Percentiles rank a stretch among this genome's conserved stretches.
These are phyloP conservation scores for Solioccasus polychromus DNA, from an alignment of 768 basidiomycete genomes.

Conservation along the genomic window DNA sequence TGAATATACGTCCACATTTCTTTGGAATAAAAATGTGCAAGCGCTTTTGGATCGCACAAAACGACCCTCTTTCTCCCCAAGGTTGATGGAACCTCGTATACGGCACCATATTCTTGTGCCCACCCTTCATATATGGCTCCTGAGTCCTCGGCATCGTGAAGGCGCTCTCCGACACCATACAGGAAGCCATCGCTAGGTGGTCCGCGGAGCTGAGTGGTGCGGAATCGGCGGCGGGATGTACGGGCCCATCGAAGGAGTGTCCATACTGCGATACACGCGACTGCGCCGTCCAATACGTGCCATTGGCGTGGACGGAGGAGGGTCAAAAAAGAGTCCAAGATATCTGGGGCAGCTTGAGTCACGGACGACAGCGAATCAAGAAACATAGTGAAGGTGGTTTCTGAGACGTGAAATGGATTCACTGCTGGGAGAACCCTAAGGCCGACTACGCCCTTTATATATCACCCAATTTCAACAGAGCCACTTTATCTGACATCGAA, in stretches of 20 bases:
- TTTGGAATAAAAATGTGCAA: constrained; percentile 3
- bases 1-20: constrained; percentile 38
- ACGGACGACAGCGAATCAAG: too few species aligned
- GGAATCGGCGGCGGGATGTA: constrained; percentile 30
- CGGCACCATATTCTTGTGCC: constrained; percentile 12
- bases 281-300: neutral
- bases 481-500: too few species aligned
- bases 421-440: too few species aligned
- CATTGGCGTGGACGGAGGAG: neutral
- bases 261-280: neutral
- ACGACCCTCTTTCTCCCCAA: constrained; percentile 6
- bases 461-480: too few species aligned
- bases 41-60: constrained; percentile 38
- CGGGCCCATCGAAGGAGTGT: constrained; percentile 3
- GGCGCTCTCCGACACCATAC: constrained; percentile 7
- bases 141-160: neutral
- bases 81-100: constrained; percentile 8
- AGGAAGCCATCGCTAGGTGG: constrained; percentile 10
- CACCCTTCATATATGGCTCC: constrained; percentile 13
- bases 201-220: constrained; percentile 5
- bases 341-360: too few species aligned
- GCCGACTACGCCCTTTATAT: too few species aligned
- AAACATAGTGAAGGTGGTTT: too few species aligned
- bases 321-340: neutral
- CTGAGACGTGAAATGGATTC: too few species aligned